Base-by-base conservation (phyloP, 179 eudicot genomes). In the Gypsophila paniculata region DNA sequence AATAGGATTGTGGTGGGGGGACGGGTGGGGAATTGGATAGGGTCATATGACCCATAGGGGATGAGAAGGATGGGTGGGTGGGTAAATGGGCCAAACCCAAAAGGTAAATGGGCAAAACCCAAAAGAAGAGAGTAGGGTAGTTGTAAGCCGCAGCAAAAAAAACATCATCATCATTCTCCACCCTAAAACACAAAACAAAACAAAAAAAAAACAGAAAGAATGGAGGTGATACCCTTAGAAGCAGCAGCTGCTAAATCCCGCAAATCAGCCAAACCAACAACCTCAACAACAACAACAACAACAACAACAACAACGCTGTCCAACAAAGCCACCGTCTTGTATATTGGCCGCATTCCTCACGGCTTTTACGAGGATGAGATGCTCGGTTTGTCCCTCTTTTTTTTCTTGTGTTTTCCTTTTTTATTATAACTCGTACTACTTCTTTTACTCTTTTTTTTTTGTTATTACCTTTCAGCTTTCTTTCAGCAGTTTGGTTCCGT, bases 311-410 rank as follows among this genome's bases (percentile, higher is more conserved):
- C n/a, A n/a, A n/a, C n/a, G n/a, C n/a, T 51, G 29, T 88, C 79
- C 34, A 84, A 74, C 65, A 87, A 76, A 72, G 88, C 94, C 3
- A 84, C 96, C 0, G 96, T 90, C 5, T 59, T 88, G 58, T 92
- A 87, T 68, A 84, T 92, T 46, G 96, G 94, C n/a, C 85, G 96
- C 42, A 85, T 92, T 71, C 98, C 98, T 4, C 96, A 90, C 69
- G 98, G 98, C 4, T 92, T 92, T 69, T 90, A 90, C 60, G 98
- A 92, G 86, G 86, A 87, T 48, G 94, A 92, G 78, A 90, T 90
- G 94, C 86, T 80, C 82, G 96, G 98, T 92, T 36, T 74, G 58
- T 6, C 21, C 70, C 23, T 4, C 7, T 1, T 9, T 69, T 53
- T 21, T 10, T 49, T 22, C 38, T 2, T 38, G n/a, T 8, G 8